phyloP scores from a whole-genome alignment of 805 yeast genomes.

The Schwanniomyces occidentalis region DNA sequence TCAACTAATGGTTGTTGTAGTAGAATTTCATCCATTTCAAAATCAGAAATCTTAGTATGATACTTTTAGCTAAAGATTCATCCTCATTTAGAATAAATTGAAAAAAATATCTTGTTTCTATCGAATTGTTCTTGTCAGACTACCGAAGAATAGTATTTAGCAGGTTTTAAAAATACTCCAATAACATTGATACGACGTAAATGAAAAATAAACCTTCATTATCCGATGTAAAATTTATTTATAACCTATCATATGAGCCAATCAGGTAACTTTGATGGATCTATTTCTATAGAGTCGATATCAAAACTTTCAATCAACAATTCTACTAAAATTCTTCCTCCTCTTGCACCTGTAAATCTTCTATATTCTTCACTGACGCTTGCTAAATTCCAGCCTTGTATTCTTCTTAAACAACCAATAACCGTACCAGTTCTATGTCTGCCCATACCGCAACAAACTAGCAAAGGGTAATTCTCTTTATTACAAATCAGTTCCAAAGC shows the following conservation, averaged over 20 bases:
- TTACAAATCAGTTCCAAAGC: slow-evolving; percentile 78
- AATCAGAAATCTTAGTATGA: no score
- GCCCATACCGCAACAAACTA: slow-evolving; percentile 98
- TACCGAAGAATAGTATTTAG: no score
- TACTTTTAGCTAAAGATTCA: no score
- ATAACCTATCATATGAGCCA: slow-evolving; percentile 19
- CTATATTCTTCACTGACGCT: slow-evolving; percentile 89
- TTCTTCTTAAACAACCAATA: slow-evolving; percentile 85
- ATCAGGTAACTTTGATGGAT: slow-evolving; percentile 31
- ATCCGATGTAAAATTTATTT: no score
- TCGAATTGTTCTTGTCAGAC: no score
- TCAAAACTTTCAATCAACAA: slow-evolving; percentile 70
- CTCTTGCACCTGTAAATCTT: slow-evolving; percentile 88
- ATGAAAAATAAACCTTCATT: no score
- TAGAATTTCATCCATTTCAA: no score
- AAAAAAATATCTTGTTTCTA: no score
- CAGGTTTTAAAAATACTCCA: no score
- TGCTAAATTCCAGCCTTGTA: slow-evolving; percentile 98
- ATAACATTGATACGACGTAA: no score
- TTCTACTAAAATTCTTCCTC: slow-evolving; percentile 91
- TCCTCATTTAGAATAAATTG: no score
- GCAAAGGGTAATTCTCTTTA: slow-evolving; percentile 73
- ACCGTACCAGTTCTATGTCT: slow-evolving; percentile 97
- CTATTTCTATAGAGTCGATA: slow-evolving; percentile 34
- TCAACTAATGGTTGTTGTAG: no score